Conservation (phyloP, 1,139 yeast species). For the Yamadazyma friedrichii region DNA sequence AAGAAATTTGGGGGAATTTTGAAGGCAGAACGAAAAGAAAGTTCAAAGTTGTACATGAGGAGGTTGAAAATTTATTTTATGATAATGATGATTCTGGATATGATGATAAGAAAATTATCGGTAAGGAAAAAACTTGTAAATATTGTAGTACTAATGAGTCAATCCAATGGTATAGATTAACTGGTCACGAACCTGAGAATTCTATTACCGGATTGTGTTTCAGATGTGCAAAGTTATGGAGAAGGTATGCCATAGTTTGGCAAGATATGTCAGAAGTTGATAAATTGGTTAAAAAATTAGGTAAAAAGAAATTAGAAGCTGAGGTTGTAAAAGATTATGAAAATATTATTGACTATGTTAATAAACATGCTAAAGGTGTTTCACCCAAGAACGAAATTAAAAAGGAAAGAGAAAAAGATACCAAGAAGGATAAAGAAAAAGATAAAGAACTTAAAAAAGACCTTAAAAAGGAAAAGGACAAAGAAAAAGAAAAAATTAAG, state of each 20-base stretch:
- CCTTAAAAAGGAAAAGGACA: neutral
- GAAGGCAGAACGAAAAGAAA: slow-evolving; percentile 68
- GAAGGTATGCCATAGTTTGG: slow-evolving; percentile 90
- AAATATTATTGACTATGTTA: slow-evolving; percentile 29
- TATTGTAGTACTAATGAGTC: slow-evolving; percentile 60
- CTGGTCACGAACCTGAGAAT: slow-evolving; percentile 39
- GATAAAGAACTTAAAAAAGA: neutral
- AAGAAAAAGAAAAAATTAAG: slow-evolving; percentile 6
- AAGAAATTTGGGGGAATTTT: slow-evolving; percentile 77
- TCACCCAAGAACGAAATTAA: slow-evolving; percentile 10
- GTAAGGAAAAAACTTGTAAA: slow-evolving; percentile 54
- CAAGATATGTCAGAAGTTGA: slow-evolving; percentile 72
- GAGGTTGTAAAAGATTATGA: slow-evolving; percentile 72
- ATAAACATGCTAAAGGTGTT: slow-evolving; percentile 8
- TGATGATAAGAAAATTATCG: slow-evolving; percentile 48
- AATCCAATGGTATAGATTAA: slow-evolving; percentile 66
- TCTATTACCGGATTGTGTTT: slow-evolving; percentile 62
- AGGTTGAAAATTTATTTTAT: slow-evolving; percentile 42
- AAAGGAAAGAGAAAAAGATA: slow-evolving; percentile 1
- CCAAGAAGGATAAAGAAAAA: slow-evolving; percentile 2
- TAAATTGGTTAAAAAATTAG: slow-evolving; percentile 42
- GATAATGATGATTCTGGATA: slow-evolving; percentile 72
- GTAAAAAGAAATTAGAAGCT: slow-evolving; percentile 62
- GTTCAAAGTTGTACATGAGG: slow-evolving; percentile 28
- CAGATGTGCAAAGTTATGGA: slow-evolving; percentile 89